A percentile compares a stretch with the other conserved stretches of the same genome.
Evolutionary conservation across 1,284 basidiomycete species (phyloP).

Genomic region (Apiotrichum domesticum): DNA sequence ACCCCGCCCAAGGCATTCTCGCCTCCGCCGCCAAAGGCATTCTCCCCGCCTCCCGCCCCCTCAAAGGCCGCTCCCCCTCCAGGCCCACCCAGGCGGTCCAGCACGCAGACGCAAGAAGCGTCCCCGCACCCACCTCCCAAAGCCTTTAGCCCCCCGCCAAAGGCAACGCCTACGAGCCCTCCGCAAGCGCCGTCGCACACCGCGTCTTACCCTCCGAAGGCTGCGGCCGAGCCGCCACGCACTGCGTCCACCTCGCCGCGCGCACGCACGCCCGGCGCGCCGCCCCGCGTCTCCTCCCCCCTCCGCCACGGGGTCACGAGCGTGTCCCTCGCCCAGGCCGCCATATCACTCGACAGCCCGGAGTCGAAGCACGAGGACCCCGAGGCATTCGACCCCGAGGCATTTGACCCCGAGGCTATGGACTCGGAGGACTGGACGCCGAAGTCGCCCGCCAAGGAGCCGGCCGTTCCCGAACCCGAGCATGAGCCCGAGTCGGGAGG

Average conservation of each 20-base stretch:
- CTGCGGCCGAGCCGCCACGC: background rate
- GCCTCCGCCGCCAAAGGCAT: background rate
- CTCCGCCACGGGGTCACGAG: constrained; percentile 3
- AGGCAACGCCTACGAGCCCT: background rate
- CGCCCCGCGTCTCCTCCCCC: constrained; percentile 16
- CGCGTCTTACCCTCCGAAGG: background rate
- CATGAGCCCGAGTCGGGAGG: too few relatives aligned
- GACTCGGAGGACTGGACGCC: too few relatives aligned
- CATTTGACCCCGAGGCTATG: too few relatives aligned
- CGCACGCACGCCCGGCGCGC: constrained; percentile 3
- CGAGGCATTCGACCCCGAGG: too few relatives aligned
- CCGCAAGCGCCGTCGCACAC: background rate
- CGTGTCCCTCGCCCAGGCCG: background rate
- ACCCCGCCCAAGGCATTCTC: background rate
- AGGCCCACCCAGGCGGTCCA: background rate
- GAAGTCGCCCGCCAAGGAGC: background rate
- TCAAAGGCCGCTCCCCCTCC: background rate
- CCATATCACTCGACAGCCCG: background rate
- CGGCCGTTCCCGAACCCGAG: too few relatives aligned
- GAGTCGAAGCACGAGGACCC: background rate
- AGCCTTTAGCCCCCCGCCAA: background rate
- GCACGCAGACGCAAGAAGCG: too few relatives aligned
- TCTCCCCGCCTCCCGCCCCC: background rate
- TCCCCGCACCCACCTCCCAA: background rate
- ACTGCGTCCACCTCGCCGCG: background rate